These are phyloP conservation scores for Lyophyllum decastes DNA, from an alignment of 768 basidiomycete genomes.

Conservation along the genomic window DNA sequence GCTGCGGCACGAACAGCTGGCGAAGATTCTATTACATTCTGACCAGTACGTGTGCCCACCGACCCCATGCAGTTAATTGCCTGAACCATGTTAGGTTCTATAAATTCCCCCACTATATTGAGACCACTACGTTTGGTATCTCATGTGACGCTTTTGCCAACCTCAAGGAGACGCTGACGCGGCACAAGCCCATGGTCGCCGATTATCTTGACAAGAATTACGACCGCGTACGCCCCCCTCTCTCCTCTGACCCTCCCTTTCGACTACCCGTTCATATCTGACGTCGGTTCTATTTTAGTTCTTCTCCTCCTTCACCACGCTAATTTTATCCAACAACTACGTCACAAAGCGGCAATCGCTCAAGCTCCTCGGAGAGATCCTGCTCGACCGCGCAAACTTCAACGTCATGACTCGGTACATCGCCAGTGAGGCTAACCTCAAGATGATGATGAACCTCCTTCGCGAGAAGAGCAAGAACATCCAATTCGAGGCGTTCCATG, in stretches of 20 bases:
- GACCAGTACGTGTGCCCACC: conserved; percentile 73
- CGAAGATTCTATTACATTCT: conserved; percentile 87
- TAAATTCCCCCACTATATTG: conserved; percentile 94
- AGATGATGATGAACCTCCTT: conserved; percentile 99
- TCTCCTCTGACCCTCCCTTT: neutral
- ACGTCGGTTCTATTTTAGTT: conserved; percentile 54
- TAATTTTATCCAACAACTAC: conserved; percentile 93
- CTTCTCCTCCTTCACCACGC: conserved; percentile 91
- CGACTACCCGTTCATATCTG: neutral
- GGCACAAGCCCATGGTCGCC: conserved; percentile 98
- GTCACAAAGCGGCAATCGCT: conserved; percentile 99
- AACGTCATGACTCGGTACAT: conserved; percentile 99
- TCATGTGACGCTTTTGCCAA: conserved; percentile 98
- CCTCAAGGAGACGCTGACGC: conserved; percentile 94
- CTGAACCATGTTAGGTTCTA: conserved; percentile 69
- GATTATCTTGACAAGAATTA: conserved; percentile 97
- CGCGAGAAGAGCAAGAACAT: conserved; percentile 99
- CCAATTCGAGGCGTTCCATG: conserved; percentile 99
- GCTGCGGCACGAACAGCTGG: conserved; percentile 88
- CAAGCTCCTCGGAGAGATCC: conserved; percentile 96
- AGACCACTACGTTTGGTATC: conserved; percentile 96
- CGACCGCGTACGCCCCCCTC: conserved; percentile 71
- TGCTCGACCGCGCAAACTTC: conserved; percentile 97
- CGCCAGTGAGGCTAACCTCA: conserved; percentile 90
- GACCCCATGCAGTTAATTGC: neutral